These are phyloP conservation scores for Penicillium digitatum DNA, from an alignment of 2,329 filamentous ascomycete species.

Conservation along the genomic window DNA sequence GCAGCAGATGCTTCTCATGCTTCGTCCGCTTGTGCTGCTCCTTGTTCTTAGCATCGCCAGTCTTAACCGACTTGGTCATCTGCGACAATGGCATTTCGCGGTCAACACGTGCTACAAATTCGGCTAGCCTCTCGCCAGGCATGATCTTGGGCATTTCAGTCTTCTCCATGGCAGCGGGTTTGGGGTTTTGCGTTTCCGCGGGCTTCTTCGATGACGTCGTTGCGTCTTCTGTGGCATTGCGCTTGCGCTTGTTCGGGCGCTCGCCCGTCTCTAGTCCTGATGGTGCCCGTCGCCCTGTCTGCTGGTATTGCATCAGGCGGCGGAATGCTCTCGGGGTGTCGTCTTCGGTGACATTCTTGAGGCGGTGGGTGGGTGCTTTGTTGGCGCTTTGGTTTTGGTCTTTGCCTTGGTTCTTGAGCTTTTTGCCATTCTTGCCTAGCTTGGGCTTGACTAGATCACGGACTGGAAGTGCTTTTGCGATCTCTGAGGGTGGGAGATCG, in stretches of 20 bases:
- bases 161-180: slow-evolving; percentile 12
- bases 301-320: slow-evolving; percentile 72
- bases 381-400: slow-evolving; percentile 22
- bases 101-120: slow-evolving; percentile 80
- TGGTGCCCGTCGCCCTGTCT: slow-evolving; percentile 53
- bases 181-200: slow-evolving; percentile 3
- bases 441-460: slow-evolving; percentile 46
- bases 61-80: slow-evolving; percentile 56
- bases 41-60: slow-evolving; percentile 30
- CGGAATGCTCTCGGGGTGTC: slow-evolving; percentile 87
- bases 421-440: slow-evolving; percentile 31
- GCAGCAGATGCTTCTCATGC: slow-evolving; percentile 74
- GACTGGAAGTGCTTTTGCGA: slow-evolving; percentile 58
- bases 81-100: slow-evolving; percentile 73
- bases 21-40: slow-evolving; percentile 64
- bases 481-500: slow-evolving; percentile 58
- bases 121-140: slow-evolving; percentile 76
- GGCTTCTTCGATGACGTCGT: slow-evolving; percentile 13
- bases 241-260: slow-evolving; percentile 49
- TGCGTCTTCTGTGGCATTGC: slow-evolving; percentile 21
- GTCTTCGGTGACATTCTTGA: slow-evolving; percentile 50
- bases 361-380: slow-evolving; percentile 42
- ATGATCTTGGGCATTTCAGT: slow-evolving; percentile 61
- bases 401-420: slow-evolving; percentile 27
- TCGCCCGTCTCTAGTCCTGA: slow-evolving; percentile 61